These are phyloP conservation scores for Claviceps monticola DNA, from an alignment of 2,329 filamentous ascomycete species.

Conservation along the genomic window DNA sequence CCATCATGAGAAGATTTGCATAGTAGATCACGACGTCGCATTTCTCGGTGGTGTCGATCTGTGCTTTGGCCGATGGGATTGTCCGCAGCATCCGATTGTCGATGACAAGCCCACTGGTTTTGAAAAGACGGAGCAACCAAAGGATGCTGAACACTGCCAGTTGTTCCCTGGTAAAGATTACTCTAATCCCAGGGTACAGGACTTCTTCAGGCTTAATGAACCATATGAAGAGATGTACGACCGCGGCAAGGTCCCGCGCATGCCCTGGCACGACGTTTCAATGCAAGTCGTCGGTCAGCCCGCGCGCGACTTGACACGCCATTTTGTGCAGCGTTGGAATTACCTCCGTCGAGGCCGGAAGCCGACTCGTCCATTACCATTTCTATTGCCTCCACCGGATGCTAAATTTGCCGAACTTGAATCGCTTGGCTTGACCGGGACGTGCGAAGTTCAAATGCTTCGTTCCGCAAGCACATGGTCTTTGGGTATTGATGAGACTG, in stretches of 20 bases:
- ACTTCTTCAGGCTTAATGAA: conserved; percentile 85
- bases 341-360: conserved; percentile 88
- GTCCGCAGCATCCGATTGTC: conserved; percentile 76
- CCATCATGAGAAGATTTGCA: conserved; percentile 95
- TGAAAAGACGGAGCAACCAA: conserved; percentile 58
- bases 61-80: conserved; percentile 96
- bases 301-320: conserved; percentile 80
- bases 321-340: conserved; percentile 98
- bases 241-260: conserved; percentile 71
- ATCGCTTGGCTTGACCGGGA: conserved; percentile 75
- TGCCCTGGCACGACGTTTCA: conserved; percentile 97
- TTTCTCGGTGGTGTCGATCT: conserved; percentile 94
- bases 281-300: conserved; percentile 98
- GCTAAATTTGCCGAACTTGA: conserved; percentile 78
- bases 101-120: conserved; percentile 96
- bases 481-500: conserved; percentile 71
- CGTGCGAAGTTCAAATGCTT: conserved; percentile 91
- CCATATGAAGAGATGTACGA: conserved; percentile 99
- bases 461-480: conserved; percentile 89
- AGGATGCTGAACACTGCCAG: conserved; percentile 88
- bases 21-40: conserved; percentile 90
- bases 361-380: conserved; percentile 83
- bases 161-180: conserved; percentile 98
- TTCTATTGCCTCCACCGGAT: conserved; percentile 85
- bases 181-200: conserved; percentile 87